phyloP scores from a whole-genome alignment of 768 basidiomycete species.

The Boletus subcaerulescens region DNA sequence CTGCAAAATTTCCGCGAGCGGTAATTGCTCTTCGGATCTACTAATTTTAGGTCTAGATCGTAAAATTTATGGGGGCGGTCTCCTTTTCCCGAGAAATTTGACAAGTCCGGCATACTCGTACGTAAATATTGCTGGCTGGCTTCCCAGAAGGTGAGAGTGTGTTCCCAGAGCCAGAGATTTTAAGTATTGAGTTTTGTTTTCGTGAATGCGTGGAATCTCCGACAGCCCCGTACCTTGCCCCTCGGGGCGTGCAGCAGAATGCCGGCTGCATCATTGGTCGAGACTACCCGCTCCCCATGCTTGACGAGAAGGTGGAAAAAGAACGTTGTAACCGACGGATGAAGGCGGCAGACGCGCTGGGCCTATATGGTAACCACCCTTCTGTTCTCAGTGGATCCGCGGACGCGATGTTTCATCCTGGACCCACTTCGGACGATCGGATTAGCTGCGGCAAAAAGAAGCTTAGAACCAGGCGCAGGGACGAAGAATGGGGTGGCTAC shows the following conservation, averaged over 20 bases:
- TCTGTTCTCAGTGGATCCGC: constrained; percentile 24
- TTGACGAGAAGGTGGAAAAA: constrained; percentile 15
- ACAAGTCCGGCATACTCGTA: constrained; percentile 18
- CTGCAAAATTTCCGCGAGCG: constrained; percentile 27
- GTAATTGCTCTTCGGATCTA: constrained; percentile 26
- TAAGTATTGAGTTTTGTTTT: constrained; percentile 21
- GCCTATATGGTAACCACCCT: constrained; percentile 19
- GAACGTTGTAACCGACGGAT: constrained; percentile 9
- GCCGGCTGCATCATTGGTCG: constrained; percentile 7
- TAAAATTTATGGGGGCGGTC: constrained; percentile 16
- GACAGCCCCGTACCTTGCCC: neutral
- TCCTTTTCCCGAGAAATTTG: constrained; percentile 19
- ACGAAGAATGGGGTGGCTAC: constrained; percentile 8
- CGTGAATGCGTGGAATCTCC: neutral
- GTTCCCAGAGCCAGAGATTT: constrained; percentile 11
- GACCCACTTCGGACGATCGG: constrained; percentile 18
- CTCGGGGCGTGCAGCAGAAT: neutral
- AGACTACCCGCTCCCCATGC: constrained; percentile 8
- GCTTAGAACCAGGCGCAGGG: constrained; percentile 17
- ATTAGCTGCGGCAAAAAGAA: constrained; percentile 21
- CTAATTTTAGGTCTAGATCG: constrained; percentile 28
- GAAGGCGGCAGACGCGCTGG: constrained; percentile 5
- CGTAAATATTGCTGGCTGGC: constrained; percentile 19
- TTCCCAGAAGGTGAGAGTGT: constrained; percentile 25
- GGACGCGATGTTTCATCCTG: constrained; percentile 21